Conservation (phyloP, 768 basidiomycete species). For the Lactarius indigo region DNA sequence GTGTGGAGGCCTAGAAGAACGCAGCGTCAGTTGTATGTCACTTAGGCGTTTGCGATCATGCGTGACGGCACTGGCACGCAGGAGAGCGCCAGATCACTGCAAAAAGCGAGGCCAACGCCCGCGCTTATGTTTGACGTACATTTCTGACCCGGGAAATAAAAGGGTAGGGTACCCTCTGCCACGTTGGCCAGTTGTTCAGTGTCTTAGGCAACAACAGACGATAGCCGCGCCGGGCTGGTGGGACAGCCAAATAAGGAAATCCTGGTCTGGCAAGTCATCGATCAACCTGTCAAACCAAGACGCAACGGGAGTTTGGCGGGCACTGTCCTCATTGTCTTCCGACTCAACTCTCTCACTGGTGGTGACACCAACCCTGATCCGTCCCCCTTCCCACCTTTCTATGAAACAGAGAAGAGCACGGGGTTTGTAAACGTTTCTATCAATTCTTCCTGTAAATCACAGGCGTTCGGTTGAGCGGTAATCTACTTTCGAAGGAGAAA, state of each 20-base stretch:
- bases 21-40: constrained; percentile 13
- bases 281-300: constrained; percentile 11
- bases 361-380: constrained; percentile 5
- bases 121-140: constrained; percentile 19
- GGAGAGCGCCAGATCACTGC: neutral
- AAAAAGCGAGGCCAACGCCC: neutral
- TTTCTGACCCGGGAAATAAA: constrained; percentile 6
- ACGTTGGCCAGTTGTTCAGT: constrained; percentile 2
- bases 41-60: constrained; percentile 17
- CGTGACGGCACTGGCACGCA: constrained; percentile 4
- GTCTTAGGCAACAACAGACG: neutral
- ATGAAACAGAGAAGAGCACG: neutral
- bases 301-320: constrained; percentile 16
- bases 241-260: neutral
- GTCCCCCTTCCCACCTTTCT: neutral
- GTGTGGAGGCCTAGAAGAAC: constrained; percentile 2
- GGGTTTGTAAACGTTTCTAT: neutral
- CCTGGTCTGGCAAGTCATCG: neutral
- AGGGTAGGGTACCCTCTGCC: neutral
- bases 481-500: constrained; percentile 24
- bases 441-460: constrained; percentile 5
- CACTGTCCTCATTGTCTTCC: neutral
- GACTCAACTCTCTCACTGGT: neutral
- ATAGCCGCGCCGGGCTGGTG: constrained; percentile 16
- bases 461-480: constrained; percentile 10